Conservation (phyloP, 345 rosid species). For the Melaleuca quinquenervia region DNA sequence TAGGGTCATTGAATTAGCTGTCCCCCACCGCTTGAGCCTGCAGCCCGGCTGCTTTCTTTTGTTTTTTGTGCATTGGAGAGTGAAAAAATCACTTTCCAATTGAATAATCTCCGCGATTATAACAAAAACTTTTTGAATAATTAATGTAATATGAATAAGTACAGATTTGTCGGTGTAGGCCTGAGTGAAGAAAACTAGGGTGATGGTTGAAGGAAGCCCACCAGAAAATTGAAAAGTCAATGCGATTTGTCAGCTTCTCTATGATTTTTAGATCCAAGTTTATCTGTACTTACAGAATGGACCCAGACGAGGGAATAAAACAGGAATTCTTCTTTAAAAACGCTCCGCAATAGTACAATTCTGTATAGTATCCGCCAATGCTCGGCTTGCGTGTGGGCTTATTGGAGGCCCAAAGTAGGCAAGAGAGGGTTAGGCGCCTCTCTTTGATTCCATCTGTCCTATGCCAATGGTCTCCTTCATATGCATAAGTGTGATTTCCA, state of each 20-base stretch:
- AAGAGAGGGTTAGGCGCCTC: background rate
- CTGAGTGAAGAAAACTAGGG: background rate
- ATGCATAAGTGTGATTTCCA: background rate
- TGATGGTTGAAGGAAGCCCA: background rate
- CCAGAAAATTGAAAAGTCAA: background rate
- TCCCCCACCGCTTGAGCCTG: background rate
- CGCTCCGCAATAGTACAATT: background rate
- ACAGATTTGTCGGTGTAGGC: background rate
- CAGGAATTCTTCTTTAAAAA: background rate
- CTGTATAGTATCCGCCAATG: background rate
- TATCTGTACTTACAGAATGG: background rate
- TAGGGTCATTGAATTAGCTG: background rate
- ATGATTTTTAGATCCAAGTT: background rate
- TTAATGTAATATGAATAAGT: background rate
- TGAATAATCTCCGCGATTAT: background rate
- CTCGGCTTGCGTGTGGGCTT: background rate
- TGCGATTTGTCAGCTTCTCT: background rate
- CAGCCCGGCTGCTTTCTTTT: background rate
- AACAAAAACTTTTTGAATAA: background rate
- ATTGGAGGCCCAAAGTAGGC: background rate
- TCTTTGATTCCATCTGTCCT: background rate
- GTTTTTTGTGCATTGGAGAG: background rate
- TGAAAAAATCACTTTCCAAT: background rate
- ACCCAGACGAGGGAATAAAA: background rate
- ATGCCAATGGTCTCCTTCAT: background rate